Base-by-base conservation (phyloP, 495 filamentous ascomycete genomes). In the Haplographium delicatum region DNA sequence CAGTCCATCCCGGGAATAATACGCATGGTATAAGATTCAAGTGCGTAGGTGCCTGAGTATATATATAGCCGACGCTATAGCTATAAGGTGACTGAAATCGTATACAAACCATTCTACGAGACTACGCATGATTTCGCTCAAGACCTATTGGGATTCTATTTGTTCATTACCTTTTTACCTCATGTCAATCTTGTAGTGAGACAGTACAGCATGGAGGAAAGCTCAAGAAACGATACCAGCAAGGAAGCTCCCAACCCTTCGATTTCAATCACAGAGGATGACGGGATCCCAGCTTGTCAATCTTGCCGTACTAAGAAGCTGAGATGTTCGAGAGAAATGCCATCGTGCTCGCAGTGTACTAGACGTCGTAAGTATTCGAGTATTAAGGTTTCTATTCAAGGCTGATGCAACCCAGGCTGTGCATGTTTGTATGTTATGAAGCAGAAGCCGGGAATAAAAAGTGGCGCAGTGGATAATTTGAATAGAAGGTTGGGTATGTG, bases 251-350 rank as follows among this genome's bases (percentile, higher is more conserved):
- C 28, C 28, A 6, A 13, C 13, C 28, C 28, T 7, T 6, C 28
- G 6, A 6, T 13, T 13, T 6, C 28, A 13, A 31, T 13, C 28
- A 31, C 28, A 7, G 28, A 31, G 28, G 49, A 51, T 35, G 39
- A 51, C 11, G 41, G 38, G 11, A 44, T 8, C 30, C 49, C 49
- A 2, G 49, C 49, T n/a, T 51, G 49, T 24, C 49, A 43, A 25
- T 53, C 50, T 2, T 55, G 52, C 24, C 52, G 52, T 11, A 43
- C 30, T 38, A 15, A 45, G 5, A 55, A 55, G 24, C 25, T 55
- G 52, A 55, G 45, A 44, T 55, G 52, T n/a, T 44, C 39, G 8
- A 20, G 52, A 22, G 52, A 55, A 24, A 43, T 11, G 10, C 52
- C 52, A 33, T 26, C 13, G 6, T 55, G 52, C 28, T 44, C 37